Evolutionary conservation across 306 rosid genomes (phyloP).

Genomic region (Casuarina glauca): DNA sequence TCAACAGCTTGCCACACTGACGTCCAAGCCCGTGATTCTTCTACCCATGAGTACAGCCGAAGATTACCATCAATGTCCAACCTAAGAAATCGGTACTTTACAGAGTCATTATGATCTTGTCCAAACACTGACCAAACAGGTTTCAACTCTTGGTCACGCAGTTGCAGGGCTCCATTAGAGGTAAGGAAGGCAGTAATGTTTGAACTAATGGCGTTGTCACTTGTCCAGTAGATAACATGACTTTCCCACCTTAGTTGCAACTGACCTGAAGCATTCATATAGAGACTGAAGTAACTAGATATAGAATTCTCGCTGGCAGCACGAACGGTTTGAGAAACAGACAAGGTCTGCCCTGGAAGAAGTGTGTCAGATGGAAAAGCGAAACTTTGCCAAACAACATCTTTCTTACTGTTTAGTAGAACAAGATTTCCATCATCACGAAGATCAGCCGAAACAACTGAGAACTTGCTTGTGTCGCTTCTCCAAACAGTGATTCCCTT

Average conservation of each 20-base stretch:
- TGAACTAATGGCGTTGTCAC: conserved; percentile 42
- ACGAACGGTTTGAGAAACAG: conserved; percentile 44
- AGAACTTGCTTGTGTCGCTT: conserved; percentile 41
- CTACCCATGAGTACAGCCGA: conserved; percentile 71
- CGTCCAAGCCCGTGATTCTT: conserved; percentile 56
- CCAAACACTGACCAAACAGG: conserved; percentile 78
- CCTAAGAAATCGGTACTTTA: conserved; percentile 63
- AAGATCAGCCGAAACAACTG: conserved; percentile 62
- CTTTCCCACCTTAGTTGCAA: conserved; percentile 74
- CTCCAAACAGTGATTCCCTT: conserved; percentile 46
- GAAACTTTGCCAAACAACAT: conserved; percentile 74
- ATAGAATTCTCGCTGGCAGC: conserved; percentile 48
- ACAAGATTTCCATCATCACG: conserved; percentile 71
- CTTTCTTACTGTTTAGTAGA: conserved; percentile 43
- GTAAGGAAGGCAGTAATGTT: conserved; percentile 60
- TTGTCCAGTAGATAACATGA: conserved; percentile 62
- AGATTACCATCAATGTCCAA: conserved; percentile 80
- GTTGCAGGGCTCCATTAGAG: conserved; percentile 61
- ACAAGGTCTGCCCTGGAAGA: conserved; percentile 73
- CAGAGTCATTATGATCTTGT: conserved; percentile 65
- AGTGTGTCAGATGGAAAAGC: conserved; percentile 69
- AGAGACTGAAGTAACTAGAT: conserved; percentile 70
- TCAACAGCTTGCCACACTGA: conserved; percentile 87
- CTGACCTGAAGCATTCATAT: conserved; percentile 61
- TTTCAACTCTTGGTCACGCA: conserved; percentile 38